Conservation (phyloP, 495 filamentous ascomycete genomes). For the Chaetomium fimeti region DNA sequence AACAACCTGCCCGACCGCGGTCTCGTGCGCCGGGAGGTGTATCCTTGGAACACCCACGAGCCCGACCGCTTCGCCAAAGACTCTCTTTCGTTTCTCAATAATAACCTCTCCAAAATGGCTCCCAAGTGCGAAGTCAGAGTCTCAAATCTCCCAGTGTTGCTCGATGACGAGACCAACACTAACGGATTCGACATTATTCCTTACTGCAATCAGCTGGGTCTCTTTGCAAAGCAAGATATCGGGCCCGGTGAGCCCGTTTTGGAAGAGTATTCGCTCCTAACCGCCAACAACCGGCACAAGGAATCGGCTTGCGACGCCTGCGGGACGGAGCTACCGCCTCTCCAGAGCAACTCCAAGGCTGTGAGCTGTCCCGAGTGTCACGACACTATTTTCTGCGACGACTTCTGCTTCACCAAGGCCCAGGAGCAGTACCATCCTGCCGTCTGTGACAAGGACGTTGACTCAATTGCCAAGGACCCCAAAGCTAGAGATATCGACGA, state of each 20-base stretch:
- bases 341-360: slow-evolving; percentile 46
- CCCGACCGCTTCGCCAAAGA: slow-evolving; percentile 75
- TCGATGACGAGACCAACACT: slow-evolving; percentile 46
- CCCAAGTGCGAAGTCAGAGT: slow-evolving; percentile 70
- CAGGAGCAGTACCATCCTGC: slow-evolving; percentile 76
- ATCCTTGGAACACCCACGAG: slow-evolving; percentile 91
- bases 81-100: slow-evolving; percentile 66
- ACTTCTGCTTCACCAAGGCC: slow-evolving; percentile 68
- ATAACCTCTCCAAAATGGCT: slow-evolving; percentile 60
- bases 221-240: slow-evolving; percentile 85
- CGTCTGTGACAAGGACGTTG: slow-evolving; percentile 80
- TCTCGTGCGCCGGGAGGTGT: slow-evolving; percentile 78
- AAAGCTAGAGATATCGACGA: slow-evolving; percentile 68
- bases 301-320: slow-evolving; percentile 84
- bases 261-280: slow-evolving; percentile 73
- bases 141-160: slow-evolving; percentile 67
- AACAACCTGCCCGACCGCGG: slow-evolving; percentile 67
- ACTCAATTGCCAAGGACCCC: slow-evolving; percentile 76
- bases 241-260: slow-evolving; percentile 72
- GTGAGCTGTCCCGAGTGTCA: slow-evolving; percentile 71
- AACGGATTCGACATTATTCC: slow-evolving; percentile 48
- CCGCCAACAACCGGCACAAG: slow-evolving; percentile 76
- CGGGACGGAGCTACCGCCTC: slow-evolving; percentile 68
- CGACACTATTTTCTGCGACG: slow-evolving; percentile 83
- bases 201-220: slow-evolving; percentile 73